Conservation (phyloP, 257 asterid genomes). For the Rubia yunnanensis region DNA sequence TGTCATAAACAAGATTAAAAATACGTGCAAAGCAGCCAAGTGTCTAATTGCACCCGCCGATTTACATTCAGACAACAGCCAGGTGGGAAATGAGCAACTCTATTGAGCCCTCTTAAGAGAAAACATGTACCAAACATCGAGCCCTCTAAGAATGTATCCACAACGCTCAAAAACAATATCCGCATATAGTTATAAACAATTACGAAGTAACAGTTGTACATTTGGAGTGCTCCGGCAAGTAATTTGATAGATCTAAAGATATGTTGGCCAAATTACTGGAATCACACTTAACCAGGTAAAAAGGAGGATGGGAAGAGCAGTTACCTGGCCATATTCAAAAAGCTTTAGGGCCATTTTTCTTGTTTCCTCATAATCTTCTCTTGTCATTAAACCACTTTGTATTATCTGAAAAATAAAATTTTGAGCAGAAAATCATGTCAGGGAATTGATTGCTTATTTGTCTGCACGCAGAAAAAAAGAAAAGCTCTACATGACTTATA, state of each 20-base stretch:
- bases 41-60: neutral
- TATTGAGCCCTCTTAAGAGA: neutral
- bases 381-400: slow-evolving; percentile 64
- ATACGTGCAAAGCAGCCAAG: neutral
- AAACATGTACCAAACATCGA: neutral
- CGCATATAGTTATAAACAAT: too few species aligned
- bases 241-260: neutral
- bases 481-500: neutral
- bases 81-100: neutral
- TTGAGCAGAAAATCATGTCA: slow-evolving; percentile 7
- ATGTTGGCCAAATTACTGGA: neutral
- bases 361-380: slow-evolving; percentile 63
- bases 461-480: neutral
- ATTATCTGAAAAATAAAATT: slow-evolving; percentile 50
- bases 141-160: neutral
- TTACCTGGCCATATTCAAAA: slow-evolving; percentile 89
- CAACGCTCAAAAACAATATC: neutral
- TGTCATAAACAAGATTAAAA: neutral
- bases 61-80: neutral
- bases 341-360: slow-evolving; percentile 70
- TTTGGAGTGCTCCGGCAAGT: neutral
- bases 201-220: neutral
- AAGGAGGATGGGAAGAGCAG: neutral
- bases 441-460: neutral
- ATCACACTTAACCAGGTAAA: neutral